phyloP scores from a whole-genome alignment of 345 rosid genomes.

The Pugionium dolabratum region DNA sequence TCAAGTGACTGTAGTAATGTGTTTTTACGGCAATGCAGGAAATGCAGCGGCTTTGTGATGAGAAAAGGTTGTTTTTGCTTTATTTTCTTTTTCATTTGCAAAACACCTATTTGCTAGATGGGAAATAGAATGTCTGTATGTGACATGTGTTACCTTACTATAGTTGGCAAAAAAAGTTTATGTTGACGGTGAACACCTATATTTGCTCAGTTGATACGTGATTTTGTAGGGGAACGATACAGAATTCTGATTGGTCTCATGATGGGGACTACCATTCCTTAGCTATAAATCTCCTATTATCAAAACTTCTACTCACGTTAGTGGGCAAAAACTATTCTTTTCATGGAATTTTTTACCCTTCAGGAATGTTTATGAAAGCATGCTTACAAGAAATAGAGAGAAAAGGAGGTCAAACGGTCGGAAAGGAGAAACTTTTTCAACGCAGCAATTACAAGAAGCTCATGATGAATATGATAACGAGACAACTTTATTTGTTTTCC shows the following conservation, averaged over 20 bases:
- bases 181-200: conserved; percentile 9
- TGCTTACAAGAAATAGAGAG: conserved; percentile 64
- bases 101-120: conserved; percentile 6
- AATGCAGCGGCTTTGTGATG: conserved; percentile 94
- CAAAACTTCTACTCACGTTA: conserved; percentile 1
- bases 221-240: conserved; percentile 18
- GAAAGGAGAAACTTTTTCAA: conserved; percentile 68
- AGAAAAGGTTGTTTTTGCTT: conserved; percentile 68
- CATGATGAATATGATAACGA: conserved; percentile 81
- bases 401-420: conserved; percentile 72
- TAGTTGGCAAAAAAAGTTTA: background rate
- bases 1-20: conserved; percentile 16
- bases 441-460: conserved; percentile 74
- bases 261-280: conserved; percentile 17
- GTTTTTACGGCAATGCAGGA: conserved; percentile 61
- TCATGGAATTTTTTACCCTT: conserved; percentile 37
- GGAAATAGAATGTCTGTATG: background rate
- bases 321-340: background rate
- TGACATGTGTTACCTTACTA: background rate
- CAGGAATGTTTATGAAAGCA: conserved; percentile 70
- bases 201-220: conserved; percentile 6
- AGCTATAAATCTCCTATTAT: conserved; percentile 11
- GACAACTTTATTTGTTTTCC: conserved; percentile 84
- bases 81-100: conserved; percentile 21
- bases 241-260: conserved; percentile 11